Evolutionary conservation across 176 grass and related monocot species (phyloP), one percentile per base, ranked within the genome.

Genomic region (Avena sativa): DNA sequence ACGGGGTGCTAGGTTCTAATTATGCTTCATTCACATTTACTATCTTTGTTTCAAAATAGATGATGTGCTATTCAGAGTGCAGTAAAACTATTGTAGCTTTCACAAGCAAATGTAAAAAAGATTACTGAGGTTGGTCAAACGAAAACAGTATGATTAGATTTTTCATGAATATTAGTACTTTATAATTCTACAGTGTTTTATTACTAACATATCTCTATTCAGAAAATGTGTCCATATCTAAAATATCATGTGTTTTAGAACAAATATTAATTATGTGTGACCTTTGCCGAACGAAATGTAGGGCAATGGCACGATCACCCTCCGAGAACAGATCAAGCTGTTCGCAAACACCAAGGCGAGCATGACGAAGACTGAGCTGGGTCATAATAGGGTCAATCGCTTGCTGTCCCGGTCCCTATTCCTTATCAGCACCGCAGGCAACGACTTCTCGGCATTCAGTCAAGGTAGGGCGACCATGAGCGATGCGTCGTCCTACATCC

Each of bases 301-400:
- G 88, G 83, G 83, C 7, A 86, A 90, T 21, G 88, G 79, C 7
- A 71, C 88, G 4, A 90, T 86, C 71, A 82, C 60, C 16, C 79
- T 86, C 53, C 43, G 79, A 4, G 21, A 86, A 26, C 84, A 90
- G 16, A 48, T 90, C 2, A 13, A 17, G 53, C 3, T 82, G 20
- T 83, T 90, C 5, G n/a, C 28, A 0, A 2, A 82, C 63, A 90
- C 79, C 0, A 90, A 83, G 72, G 62, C n/a, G 1, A 17, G 1
- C 1, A 86, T 90, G 52, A 20, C 8, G 14, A 16, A 11, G 2
- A 52, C 50, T 12, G 11, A 71, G 26, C 20, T 83, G 30, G 16
- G 47, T 3, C 43, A 34, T 23, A 47, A 71, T 56, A 64, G 21
- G 3, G 64, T 86, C 7, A 13, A 86, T 16, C 1, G 26, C 8